A percentile compares a stretch with the other conserved stretches of the same genome.
phyloP scores from a whole-genome alignment of 495 filamentous ascomycete species.

The Talaromyces stipitatus region DNA sequence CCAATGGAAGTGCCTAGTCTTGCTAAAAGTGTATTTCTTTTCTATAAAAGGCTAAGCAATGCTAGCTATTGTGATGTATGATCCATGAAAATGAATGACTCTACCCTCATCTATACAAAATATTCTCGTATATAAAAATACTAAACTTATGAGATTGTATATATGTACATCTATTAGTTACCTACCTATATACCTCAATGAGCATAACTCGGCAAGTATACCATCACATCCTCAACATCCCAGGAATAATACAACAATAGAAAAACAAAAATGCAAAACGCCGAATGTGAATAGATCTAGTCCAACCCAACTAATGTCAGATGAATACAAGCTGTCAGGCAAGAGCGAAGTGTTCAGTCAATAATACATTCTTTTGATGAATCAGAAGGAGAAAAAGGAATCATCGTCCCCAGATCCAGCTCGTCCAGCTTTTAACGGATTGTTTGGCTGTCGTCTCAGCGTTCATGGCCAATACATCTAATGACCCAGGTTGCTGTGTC shows the following conservation, averaged over 20 bases:
- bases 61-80: neutral
- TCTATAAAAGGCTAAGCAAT: neutral
- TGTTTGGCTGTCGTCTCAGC: conserved; percentile 31
- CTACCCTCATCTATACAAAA: too few species aligned
- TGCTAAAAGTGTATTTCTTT: neutral
- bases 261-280: neutral
- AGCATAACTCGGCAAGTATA: neutral
- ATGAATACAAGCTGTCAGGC: neutral
- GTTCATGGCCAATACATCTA: conserved; percentile 37
- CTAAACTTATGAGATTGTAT: too few species aligned
- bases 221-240: neutral
- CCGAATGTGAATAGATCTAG: neutral
- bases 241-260: neutral
- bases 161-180: neutral
- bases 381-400: neutral
- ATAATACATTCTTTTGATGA: neutral
- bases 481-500: conserved; percentile 21
- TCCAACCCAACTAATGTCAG: too few species aligned
- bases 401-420: conserved; percentile 36
- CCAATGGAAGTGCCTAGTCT: conserved; percentile 20
- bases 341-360: neutral
- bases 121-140: too few species aligned
- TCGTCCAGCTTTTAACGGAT: conserved; percentile 34
- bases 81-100: neutral
- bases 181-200: neutral